Evolutionary conservation across 1,139 yeast species (phyloP).

Genomic region (Suhomyces panamericanus): DNA sequence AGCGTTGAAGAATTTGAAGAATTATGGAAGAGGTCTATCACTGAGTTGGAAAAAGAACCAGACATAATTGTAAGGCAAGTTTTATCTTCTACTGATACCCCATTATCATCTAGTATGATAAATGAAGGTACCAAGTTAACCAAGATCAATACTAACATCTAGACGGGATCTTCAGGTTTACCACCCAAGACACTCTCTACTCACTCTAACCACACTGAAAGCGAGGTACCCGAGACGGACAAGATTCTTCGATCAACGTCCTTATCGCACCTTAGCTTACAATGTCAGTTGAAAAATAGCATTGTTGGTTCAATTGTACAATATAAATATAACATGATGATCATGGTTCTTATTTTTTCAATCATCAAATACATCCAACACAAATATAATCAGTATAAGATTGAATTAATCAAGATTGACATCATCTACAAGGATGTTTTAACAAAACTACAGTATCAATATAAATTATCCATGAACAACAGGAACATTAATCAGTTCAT

Average conservation of each 20-base stretch:
- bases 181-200: slow-evolving; percentile 22
- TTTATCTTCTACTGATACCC: slow-evolving; percentile 15
- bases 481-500: slow-evolving; percentile 45
- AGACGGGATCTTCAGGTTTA: slow-evolving; percentile 35
- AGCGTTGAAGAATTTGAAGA: slow-evolving; percentile 77
- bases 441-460: slow-evolving; percentile 45
- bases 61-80: slow-evolving; percentile 89
- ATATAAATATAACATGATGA: slow-evolving; percentile 41
- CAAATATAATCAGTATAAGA: slow-evolving; percentile 34
- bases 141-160: slow-evolving; percentile 23
- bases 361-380: slow-evolving; percentile 28
- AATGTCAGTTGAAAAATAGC: slow-evolving; percentile 60
- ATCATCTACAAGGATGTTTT: slow-evolving; percentile 46
- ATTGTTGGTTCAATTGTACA: slow-evolving; percentile 49
- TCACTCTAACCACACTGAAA: slow-evolving; percentile 36
- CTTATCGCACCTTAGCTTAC: slow-evolving; percentile 60
- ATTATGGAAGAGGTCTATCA: slow-evolving; percentile 69
- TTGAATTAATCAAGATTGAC: slow-evolving; percentile 33
- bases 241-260: slow-evolving; percentile 72
- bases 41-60: slow-evolving; percentile 67
- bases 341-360: slow-evolving; percentile 22
- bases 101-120: not conserved
- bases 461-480: slow-evolving; percentile 34
- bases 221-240: slow-evolving; percentile 35
- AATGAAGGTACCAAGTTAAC: not conserved